Evolutionary conservation across 2,329 filamentous ascomycete genomes (phyloP).

Genomic region (Sphaceloma murrayae): DNA sequence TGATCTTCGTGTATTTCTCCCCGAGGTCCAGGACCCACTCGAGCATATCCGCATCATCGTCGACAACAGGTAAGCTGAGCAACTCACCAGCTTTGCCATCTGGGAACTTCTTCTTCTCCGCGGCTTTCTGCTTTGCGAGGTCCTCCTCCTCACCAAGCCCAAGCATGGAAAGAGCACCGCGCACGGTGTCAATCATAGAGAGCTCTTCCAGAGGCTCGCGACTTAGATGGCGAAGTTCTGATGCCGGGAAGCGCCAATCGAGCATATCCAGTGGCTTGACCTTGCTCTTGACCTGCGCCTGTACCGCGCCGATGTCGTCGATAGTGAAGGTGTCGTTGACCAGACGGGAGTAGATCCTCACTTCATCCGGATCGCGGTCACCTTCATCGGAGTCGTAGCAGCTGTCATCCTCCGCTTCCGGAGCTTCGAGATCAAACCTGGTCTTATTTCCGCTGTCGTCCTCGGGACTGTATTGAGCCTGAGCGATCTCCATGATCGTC

Average conservation of each 20-base stretch:
- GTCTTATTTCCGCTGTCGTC: constrained; percentile 40
- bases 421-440: background rate
- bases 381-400: constrained; percentile 27
- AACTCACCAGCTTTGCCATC: constrained; percentile 20
- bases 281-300: constrained; percentile 57
- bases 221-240: constrained; percentile 26
- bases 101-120: background rate
- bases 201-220: background rate
- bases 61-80: constrained; percentile 29
- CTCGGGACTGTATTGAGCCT: constrained; percentile 55
- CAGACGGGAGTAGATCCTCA: constrained; percentile 38
- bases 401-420: constrained; percentile 25
- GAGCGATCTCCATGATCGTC: constrained; percentile 59
- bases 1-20: constrained; percentile 34
- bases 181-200: constrained; percentile 3
- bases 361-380: constrained; percentile 25
- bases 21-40: constrained; percentile 49
- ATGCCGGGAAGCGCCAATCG: constrained; percentile 30
- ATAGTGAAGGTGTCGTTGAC: constrained; percentile 63
- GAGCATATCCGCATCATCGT: constrained; percentile 45
- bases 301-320: constrained; percentile 62
- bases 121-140: too few species aligned
- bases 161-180: constrained; percentile 1
- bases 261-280: constrained; percentile 49
- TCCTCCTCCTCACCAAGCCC: background rate